phyloP scores from a whole-genome alignment of 192 early-diverging fungal genomes.

The Coemansia sp. region DNA sequence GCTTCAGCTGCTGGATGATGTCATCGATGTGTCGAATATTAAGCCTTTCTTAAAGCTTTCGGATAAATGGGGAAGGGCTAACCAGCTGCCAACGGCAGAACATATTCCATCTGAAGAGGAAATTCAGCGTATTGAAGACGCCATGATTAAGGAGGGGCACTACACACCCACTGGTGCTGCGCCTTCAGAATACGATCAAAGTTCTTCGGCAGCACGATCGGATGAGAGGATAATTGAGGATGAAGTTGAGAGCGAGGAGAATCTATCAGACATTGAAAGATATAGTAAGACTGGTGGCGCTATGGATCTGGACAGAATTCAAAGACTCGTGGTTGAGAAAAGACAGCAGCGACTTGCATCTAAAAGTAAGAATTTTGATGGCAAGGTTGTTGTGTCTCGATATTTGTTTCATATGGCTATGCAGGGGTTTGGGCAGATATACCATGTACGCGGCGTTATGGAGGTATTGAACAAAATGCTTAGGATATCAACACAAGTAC shows the following conservation, averaged over 20 bases:
- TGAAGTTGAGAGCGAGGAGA: conserved; percentile 1
- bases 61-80: not conserved
- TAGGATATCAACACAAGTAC: conserved; percentile 39
- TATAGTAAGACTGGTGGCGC: not conserved
- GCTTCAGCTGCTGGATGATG: conserved; percentile 42
- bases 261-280: not conserved
- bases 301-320: conserved; percentile 17
- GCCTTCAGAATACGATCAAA: not conserved
- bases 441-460: conserved; percentile 50
- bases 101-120: conserved; percentile 44
- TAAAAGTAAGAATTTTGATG: not conserved
- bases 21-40: conserved; percentile 42
- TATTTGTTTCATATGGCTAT: conserved; percentile 51
- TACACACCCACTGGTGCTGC: not conserved
- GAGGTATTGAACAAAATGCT: conserved; percentile 47
- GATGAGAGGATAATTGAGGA: conserved; percentile 1
- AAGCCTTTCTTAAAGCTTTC: conserved; percentile 27
- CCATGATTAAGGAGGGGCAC: conserved; percentile 12
- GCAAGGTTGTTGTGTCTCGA: conserved; percentile 23
- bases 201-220: no score
- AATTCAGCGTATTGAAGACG: conserved; percentile 38
- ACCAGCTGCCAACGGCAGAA: conserved; percentile 9
- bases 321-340: conserved; percentile 26
- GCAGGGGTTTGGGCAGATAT: conserved; percentile 48
- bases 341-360: conserved; percentile 15